Percentiles rank a stretch among this genome's conserved stretches.
These are phyloP conservation scores for Coniochaeta pulveracea DNA, from an alignment of 2,329 filamentous ascomycete genomes.

Conservation along the genomic window DNA sequence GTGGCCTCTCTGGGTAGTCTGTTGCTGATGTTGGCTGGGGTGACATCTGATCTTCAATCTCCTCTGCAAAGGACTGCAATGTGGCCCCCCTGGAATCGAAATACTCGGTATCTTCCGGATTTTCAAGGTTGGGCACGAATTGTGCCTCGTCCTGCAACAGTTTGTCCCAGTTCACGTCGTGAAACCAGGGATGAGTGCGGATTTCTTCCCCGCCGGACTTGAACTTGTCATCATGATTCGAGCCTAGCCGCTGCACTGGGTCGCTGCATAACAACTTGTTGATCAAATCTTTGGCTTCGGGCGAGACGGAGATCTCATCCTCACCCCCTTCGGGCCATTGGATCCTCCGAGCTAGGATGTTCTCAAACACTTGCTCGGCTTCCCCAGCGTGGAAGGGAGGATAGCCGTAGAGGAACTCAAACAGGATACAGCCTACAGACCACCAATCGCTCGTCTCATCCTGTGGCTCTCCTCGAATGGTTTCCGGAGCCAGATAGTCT, in stretches of 20 bases:
- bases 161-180: conserved; percentile 77
- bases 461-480: conserved; percentile 87
- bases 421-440: conserved; percentile 97
- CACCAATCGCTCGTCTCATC: conserved; percentile 99
- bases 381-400: conserved; percentile 88
- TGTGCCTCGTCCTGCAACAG: conserved; percentile 91
- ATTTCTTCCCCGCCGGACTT: conserved; percentile 84
- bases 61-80: conserved; percentile 82
- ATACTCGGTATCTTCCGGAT: conserved; percentile 96
- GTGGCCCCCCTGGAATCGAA: conserved; percentile 90
- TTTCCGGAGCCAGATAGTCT: conserved; percentile 93
- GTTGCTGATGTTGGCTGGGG: conserved; percentile 61
- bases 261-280: conserved; percentile 83
- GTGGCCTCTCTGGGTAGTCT: conserved; percentile 79
- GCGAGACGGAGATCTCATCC: conserved; percentile 65
- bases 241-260: conserved; percentile 69
- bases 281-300: conserved; percentile 87
- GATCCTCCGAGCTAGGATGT: conserved; percentile 81
- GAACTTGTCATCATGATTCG: conserved; percentile 75
- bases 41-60: conserved; percentile 80
- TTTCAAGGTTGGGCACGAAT: conserved; percentile 84
- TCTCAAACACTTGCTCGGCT: conserved; percentile 91
- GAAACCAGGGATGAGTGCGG: conserved; percentile 79
- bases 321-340: conserved; percentile 84
- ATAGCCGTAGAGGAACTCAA: conserved; percentile 87